Evolutionary conservation across 1,284 basidiomycete species (phyloP).

Genomic region (Marasmius tenuissimus): DNA sequence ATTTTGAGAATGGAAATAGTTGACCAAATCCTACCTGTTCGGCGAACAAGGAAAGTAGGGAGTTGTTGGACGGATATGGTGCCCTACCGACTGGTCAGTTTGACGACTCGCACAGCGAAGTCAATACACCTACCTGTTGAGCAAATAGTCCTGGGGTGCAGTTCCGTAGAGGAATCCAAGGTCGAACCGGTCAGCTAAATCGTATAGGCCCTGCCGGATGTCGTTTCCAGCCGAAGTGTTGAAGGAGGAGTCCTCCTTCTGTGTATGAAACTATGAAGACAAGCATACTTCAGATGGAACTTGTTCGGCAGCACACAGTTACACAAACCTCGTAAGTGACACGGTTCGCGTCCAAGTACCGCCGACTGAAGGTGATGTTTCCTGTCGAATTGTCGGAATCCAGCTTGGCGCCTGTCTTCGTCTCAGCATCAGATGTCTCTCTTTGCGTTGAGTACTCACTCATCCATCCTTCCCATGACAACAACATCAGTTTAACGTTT

Average conservation of each 20-base stretch:
- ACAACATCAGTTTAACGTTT: background rate
- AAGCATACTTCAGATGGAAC: background rate
- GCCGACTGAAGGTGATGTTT: slow-evolving; percentile 59
- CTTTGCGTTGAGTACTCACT: background rate
- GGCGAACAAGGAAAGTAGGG: slow-evolving; percentile 60
- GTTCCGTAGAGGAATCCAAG: slow-evolving; percentile 60
- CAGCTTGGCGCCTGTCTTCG: slow-evolving; percentile 48
- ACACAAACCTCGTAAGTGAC: slow-evolving; percentile 63
- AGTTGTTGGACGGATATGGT: slow-evolving; percentile 68
- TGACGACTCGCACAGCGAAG: background rate
- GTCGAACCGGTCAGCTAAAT: slow-evolving; percentile 54
- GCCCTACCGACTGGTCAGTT: slow-evolving; percentile 31
- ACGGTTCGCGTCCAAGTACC: slow-evolving; percentile 75
- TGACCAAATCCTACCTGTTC: slow-evolving; percentile 44
- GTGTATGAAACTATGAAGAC: slow-evolving; percentile 56
- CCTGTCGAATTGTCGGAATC: slow-evolving; percentile 35
- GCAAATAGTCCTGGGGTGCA: slow-evolving; percentile 72
- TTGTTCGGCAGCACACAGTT: background rate
- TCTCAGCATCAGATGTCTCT: background rate
- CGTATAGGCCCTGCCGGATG: slow-evolving; percentile 56
- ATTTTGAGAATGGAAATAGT: background rate
- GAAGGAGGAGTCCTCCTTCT: slow-evolving; percentile 43
- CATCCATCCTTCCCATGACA: background rate
- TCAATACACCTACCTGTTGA: slow-evolving; percentile 46
- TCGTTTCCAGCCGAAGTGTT: slow-evolving; percentile 52